Evolutionary conservation across 2,329 filamentous ascomycete genomes (phyloP).

Genomic region (Phoma sp.): DNA sequence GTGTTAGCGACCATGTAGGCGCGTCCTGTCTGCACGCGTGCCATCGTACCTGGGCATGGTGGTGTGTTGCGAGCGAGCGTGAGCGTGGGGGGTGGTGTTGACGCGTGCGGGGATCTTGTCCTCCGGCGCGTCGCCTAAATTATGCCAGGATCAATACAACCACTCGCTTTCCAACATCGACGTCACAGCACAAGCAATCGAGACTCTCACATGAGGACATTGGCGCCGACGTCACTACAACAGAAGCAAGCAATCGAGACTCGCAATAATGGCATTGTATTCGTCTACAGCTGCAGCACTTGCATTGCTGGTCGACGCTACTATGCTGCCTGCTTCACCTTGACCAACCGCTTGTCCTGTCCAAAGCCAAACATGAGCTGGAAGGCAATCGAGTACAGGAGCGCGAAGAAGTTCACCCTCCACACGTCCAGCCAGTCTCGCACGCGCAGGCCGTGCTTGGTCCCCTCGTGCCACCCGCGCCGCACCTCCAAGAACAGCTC

Average conservation of each 20-base stretch:
- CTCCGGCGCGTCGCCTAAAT: constrained; percentile 37
- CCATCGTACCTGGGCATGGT: constrained; percentile 47
- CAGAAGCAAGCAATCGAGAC: not conserved
- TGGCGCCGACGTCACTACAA: no score
- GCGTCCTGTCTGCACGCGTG: not conserved
- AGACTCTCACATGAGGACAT: no score
- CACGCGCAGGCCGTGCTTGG: constrained; percentile 37
- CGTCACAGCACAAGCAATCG: not conserved
- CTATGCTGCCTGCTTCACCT: constrained; percentile 16
- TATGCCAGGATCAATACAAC: constrained; percentile 6
- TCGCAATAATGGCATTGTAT: not conserved
- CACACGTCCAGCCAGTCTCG: constrained; percentile 40
- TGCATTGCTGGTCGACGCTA: constrained; percentile 17
- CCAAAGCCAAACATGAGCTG: constrained; percentile 38
- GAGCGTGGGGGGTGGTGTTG: constrained; percentile 21
- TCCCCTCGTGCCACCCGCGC: constrained; percentile 49
- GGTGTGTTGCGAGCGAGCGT: constrained; percentile 26
- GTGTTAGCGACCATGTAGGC: constrained; percentile 12
- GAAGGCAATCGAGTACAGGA: constrained; percentile 44
- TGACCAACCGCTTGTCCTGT: constrained; percentile 28
- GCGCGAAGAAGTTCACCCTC: constrained; percentile 42
- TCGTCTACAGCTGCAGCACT: constrained; percentile 19
- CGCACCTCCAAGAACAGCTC: constrained; percentile 67
- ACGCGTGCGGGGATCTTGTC: constrained; percentile 33
- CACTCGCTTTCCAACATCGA: not conserved